Evolutionary conservation across 176 grass and related monocot species (phyloP), one percentile per base, ranked within the genome.

Genomic region (Carex pumila): DNA sequence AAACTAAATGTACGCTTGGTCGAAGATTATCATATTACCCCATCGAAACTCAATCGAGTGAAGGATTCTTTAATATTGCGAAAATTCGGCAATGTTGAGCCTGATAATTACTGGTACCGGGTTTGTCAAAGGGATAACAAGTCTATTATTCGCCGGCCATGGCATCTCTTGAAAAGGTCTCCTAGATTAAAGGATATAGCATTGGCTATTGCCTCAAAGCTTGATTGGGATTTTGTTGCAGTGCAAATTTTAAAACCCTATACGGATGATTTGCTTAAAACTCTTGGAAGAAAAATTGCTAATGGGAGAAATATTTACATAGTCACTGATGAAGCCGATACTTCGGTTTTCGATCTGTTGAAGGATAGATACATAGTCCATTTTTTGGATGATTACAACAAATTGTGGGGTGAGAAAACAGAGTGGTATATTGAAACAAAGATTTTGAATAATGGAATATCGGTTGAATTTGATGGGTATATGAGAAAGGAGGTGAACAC

Each of bases 81-180:
- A 71, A 97, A 94, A 82, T 97, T 97, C 10, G 92, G 90, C 15
- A 59, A 84, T 0, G 90, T 97, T 0, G 90, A 97, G 89, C 95
- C 92, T 15, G 95, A 86, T 59, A 94, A 91, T 84, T 97, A 97
- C 67, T 94, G 95, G 92, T 92, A 92, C 75, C 83, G 47, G 65
- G 91, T 97, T 7, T 91, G 94, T 8, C 90, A 97, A 47, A 92
- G 89, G 10, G 84, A 91, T 18, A 87, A 70, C 3, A 83, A 92
- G 68, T 25, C 39, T 2, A 52, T 88, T 41, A 81, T 92, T 21
- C 72, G 11, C 30, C 85, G 79, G 12, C 74, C 83, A 4, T 69
- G 10, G 72, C n/a, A 11, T 8, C 75, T 49, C 5, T 85, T 94
- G 71, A 84, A 85, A 61, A 87, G 78, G 80, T 84, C 90, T 0